Evolutionary conservation across 805 yeast species (phyloP), one percentile per base, ranked within the genome.

Genomic region (Komagataella populi): DNA sequence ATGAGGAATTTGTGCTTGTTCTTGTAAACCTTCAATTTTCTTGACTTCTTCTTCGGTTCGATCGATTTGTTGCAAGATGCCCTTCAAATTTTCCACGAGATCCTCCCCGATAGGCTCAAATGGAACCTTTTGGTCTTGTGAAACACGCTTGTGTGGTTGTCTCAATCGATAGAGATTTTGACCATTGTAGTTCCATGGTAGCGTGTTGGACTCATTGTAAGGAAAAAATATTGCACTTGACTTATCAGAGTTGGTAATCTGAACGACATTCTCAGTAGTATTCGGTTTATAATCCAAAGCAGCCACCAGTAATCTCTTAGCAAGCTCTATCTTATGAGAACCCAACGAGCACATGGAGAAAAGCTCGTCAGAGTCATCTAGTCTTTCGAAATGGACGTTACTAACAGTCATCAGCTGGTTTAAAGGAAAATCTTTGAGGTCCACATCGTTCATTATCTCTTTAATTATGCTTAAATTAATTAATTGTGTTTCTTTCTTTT

Each of bases 331-430:
- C 24, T 61, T 58, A 4, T 56, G 49, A 17, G 49, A 51, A 47
- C 56, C 60, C 47, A 66, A 61, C 6, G 66, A 60, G 49, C 66
- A 59, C 16, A 62, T 56, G 6, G 65, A 51, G 53, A 61, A 66
- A 12, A 59, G 51, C 14, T 59, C 55, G 12, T 60, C 60, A 3
- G 53, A 55, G 5, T 57, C 56, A 52, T 55, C 55, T 18, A 63
- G 56, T 43, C 53, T 59, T 49, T 67, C 70, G 54, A 65, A 67
- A 49, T 60, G 62, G 16, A 65, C 69, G 49, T 64, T 62, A 49
- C 63, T 57, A 24, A 59, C 53, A 39, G 54, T 55, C 49, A 63
- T 65, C 12, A 66, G 54, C 16, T 56, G 48, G 6, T 55, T 56
- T 6, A 64, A 53, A 3, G 67, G 65, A 23, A 64, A 23, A 5